Conservation (phyloP, 2,329 filamentous ascomycete genomes). For the Escovopsis sp. region DNA sequence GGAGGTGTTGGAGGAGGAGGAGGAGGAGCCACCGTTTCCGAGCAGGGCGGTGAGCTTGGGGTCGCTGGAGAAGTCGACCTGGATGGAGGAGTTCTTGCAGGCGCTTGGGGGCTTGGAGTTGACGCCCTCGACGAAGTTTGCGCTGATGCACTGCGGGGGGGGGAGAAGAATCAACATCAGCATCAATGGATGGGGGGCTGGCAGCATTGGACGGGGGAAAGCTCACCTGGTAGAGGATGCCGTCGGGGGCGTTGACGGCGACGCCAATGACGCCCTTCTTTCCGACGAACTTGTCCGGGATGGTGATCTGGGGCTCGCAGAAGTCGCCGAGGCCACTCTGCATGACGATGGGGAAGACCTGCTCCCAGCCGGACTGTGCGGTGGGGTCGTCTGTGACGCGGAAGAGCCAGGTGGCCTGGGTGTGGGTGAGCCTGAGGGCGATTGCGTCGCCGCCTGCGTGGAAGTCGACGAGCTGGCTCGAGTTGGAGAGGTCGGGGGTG, state of each 20-base stretch:
- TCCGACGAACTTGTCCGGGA: conserved; percentile 36
- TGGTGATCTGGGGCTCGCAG: conserved; percentile 34
- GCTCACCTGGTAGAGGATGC: conserved; percentile 40
- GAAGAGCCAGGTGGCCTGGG: conserved; percentile 41
- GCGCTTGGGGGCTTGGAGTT: conserved; percentile 13
- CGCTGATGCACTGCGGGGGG: conserved; percentile 33
- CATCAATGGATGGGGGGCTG: background rate
- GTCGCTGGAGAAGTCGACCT: conserved; percentile 18
- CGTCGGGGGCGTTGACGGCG: conserved; percentile 38
- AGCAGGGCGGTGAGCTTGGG: conserved; percentile 20
- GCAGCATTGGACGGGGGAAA: conserved; percentile 1
- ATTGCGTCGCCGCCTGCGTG: conserved; percentile 42
- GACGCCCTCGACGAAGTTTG: conserved; percentile 38
- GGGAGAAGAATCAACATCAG: background rate
- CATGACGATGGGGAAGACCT: conserved; percentile 36
- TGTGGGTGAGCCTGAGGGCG: conserved; percentile 32
- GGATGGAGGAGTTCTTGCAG: conserved; percentile 23
- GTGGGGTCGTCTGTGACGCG: conserved; percentile 38
- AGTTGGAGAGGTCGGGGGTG: conserved; percentile 25
- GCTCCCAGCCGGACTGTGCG: conserved; percentile 35
- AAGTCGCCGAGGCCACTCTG: conserved; percentile 41
- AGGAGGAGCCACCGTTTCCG: conserved; percentile 2
- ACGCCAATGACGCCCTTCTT: conserved; percentile 40
- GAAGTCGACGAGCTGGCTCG: conserved; percentile 34
- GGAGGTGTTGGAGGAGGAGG: conserved; percentile 2